Evolutionary conservation across 73 alveolate genomes (phyloP).

Genomic region (Paramecium octaurelia): DNA sequence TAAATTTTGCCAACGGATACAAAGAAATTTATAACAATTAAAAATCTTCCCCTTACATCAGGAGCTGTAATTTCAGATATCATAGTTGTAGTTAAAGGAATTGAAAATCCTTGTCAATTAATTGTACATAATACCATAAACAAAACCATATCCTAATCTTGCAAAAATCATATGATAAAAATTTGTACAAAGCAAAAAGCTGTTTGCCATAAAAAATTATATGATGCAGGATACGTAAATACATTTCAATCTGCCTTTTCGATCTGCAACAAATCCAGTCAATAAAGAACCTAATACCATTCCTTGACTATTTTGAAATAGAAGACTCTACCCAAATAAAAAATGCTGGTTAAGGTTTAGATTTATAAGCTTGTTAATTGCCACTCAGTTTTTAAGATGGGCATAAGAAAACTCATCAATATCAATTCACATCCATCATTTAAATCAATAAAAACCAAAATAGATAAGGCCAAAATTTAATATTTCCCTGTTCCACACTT

Average conservation of each 20-base stretch:
- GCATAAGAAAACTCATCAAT: conserved; percentile 56
- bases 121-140: neutral
- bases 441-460: conserved; percentile 56
- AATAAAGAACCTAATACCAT: conserved; percentile 38
- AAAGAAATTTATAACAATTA: conserved; percentile 54
- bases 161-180: conserved; percentile 27
- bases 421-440: conserved; percentile 59
- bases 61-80: conserved; percentile 54
- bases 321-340: conserved; percentile 55
- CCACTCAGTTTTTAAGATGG: conserved; percentile 61
- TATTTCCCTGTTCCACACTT: conserved; percentile 54
- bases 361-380: conserved; percentile 28
- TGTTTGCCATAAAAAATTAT: conserved; percentile 31
- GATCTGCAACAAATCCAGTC: conserved; percentile 46
- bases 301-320: conserved; percentile 37
- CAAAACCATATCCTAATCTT: conserved; percentile 54
- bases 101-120: conserved; percentile 35
- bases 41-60: conserved; percentile 52
- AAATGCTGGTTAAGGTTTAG: conserved; percentile 46
- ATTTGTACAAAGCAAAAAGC: neutral
- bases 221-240: neutral
- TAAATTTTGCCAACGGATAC: conserved; percentile 55
- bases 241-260: conserved; percentile 33
- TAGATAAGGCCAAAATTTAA: conserved; percentile 41
- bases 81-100: conserved; percentile 61